Evolutionary conservation across 2,329 filamentous ascomycete genomes (phyloP).

Genomic region (Aspergillus sclerotialis): DNA sequence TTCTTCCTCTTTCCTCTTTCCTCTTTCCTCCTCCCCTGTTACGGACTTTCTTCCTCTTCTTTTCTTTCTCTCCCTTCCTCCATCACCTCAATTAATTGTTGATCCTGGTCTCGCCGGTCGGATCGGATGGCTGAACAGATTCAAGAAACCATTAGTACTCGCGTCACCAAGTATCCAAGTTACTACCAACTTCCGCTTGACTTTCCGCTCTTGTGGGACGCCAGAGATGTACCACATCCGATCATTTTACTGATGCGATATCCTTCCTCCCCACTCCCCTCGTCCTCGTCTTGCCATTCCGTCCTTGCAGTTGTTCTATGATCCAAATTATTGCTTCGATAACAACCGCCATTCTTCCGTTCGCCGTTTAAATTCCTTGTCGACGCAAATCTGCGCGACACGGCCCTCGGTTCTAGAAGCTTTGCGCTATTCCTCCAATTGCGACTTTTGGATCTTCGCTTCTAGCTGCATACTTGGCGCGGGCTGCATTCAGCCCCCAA

Average conservation of each 20-base stretch:
- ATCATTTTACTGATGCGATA: conserved; percentile 3
- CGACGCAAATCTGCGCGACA: too few species aligned
- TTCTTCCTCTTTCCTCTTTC: not conserved
- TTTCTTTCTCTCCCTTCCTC: conserved; percentile 1
- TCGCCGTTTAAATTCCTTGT: conserved; percentile 1
- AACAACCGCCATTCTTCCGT: conserved; percentile 2
- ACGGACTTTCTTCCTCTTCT: conserved; percentile 2
- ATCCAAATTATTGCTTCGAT: too few species aligned
- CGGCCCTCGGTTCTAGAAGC: not conserved
- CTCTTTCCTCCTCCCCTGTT: conserved; percentile 1
- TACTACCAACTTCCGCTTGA: not conserved
- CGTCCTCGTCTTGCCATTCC: conserved; percentile 1
- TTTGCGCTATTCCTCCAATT: not conserved
- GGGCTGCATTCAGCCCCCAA: not conserved
- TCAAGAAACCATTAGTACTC: too few species aligned
- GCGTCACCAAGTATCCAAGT: not conserved
- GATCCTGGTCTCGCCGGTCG: not conserved
- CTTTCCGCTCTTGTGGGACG: conserved; percentile 10
- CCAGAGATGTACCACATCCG: conserved; percentile 12
- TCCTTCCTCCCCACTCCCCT: conserved; percentile 1
- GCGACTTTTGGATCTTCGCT: not conserved
- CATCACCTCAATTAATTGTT: conserved; percentile 1
- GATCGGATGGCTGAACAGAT: not conserved
- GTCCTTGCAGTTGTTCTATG: conserved; percentile 1
- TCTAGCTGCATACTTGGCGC: not conserved